Conservation (phyloP, 768 basidiomycete species). For the Tricholoma saponaceum region DNA sequence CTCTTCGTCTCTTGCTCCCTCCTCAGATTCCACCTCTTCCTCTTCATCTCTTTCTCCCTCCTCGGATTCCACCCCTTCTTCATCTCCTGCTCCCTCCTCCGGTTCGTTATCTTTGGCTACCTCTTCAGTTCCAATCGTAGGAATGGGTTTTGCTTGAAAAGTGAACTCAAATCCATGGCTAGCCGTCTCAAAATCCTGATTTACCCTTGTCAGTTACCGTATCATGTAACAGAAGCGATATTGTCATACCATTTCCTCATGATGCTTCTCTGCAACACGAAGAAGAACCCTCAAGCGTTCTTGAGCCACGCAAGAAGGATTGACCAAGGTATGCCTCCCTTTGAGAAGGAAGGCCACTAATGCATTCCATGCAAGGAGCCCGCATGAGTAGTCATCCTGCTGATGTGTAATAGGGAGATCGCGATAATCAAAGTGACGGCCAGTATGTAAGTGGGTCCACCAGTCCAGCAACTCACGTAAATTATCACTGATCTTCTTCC, state of each 20-base stretch:
- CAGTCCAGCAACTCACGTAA: neutral
- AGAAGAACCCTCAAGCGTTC: neutral
- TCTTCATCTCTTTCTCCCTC: neutral
- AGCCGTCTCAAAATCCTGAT: neutral
- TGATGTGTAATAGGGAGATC: neutral
- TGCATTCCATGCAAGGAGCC: neutral
- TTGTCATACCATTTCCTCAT: neutral
- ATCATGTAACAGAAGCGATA: neutral
- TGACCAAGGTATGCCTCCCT: neutral
- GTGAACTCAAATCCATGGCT: neutral
- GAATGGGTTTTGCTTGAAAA: neutral
- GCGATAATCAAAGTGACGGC: neutral
- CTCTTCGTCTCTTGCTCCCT: neutral
- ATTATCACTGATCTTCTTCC: neutral
- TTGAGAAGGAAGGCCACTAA: neutral
- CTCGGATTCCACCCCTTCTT: neutral
- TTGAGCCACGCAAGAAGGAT: neutral
- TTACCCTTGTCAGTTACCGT: neutral
- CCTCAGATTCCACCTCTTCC: neutral
- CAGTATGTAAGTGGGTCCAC: neutral
- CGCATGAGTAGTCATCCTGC: neutral
- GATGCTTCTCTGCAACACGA: neutral
- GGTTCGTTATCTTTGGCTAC: neutral
- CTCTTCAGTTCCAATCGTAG: neutral
- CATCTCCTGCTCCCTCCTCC: too few relatives aligned